Base-by-base conservation (phyloP, 441 rosid genomes). In the Populus hybrid region DNA sequence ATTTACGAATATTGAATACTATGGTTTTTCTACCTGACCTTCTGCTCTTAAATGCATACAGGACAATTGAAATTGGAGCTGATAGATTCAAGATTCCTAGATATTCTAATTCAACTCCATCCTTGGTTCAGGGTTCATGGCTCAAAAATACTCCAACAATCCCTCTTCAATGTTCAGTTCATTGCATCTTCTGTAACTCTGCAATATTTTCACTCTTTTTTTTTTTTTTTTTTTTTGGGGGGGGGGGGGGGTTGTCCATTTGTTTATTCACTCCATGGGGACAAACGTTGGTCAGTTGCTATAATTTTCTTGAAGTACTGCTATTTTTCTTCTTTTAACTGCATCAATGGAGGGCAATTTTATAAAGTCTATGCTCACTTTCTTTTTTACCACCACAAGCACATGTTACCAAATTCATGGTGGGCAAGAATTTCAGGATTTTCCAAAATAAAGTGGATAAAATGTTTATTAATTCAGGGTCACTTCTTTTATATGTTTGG, bases 1-100 rank as follows among this genome's bases (percentile, higher is more conserved):
- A 69, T 16, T 76, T 18, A 34, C n/a, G n/a, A 67, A 5, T 12
- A 24, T 76, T 21, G 66, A 64, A 57, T 23, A 67, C 42, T 9
- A 38, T 38, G n/a, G 42, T 38, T 38, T 38, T 38, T 53, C 12
- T 59, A 40, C 70, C 26, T 75, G 53, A 67, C 2, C 70, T 12
- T 57, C 18, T 61, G 28, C 72, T 74, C 59, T 16, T 32, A 26
- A 46, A 53, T 75, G 72, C 66, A 67, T 57, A 83, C 87, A 97
- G 99, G 89, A 91, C 92, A 69, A 96, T 97, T 70, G 99, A 97
- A 87, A 94, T 97, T 82, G 99, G 99, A 71, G 86, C 99, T 79
- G 98, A 94, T 84, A 93, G 91, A 89, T 97, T 97, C 85, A 94
- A 97, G 89, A 90, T 87, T 82, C 99, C 99, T n/a, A 77, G 99